These are phyloP conservation scores for Alloascoidea africana DNA, from an alignment of 805 yeast genomes.

Conservation along the genomic window DNA sequence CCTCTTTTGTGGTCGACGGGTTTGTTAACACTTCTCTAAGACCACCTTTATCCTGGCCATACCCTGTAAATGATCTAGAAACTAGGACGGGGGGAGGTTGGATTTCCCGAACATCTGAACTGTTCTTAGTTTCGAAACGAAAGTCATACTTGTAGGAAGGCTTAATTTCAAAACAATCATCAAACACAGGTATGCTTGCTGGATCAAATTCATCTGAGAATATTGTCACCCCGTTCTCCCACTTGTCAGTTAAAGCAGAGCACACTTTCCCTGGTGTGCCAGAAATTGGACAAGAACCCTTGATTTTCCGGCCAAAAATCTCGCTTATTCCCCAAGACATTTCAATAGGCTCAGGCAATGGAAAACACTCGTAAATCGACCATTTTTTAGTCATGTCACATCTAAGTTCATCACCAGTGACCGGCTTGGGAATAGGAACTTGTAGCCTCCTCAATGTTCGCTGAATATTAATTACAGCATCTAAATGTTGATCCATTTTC, in stretches of 20 bases:
- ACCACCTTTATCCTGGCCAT: conserved; percentile 85
- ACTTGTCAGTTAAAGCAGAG: conserved; percentile 26
- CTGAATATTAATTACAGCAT: conserved; percentile 57
- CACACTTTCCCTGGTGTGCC: conserved; percentile 26
- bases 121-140: conserved; percentile 24
- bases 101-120: conserved; percentile 24
- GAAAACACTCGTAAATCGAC: conserved; percentile 66
- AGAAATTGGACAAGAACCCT: conserved; percentile 50
- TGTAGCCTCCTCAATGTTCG: conserved; percentile 44
- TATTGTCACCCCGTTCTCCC: conserved; percentile 27
- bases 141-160: conserved; percentile 16
- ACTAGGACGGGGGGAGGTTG: conserved; percentile 50
- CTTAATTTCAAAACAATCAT: conserved; percentile 22
- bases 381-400: conserved; percentile 54
- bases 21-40: conserved; percentile 67
- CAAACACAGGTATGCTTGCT: conserved; percentile 5
- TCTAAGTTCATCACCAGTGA: conserved; percentile 47
- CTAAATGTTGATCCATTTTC: conserved; percentile 49
- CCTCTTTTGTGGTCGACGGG: conserved; percentile 30
- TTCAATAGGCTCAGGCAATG: conserved; percentile 35
- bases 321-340: conserved; percentile 39
- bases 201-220: conserved; percentile 8
- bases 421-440: conserved; percentile 72
- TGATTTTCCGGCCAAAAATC: conserved; percentile 54
- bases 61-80: conserved; percentile 81